phyloP scores from a whole-genome alignment of 2,329 filamentous ascomycete genomes.

The Fusarium subglutinans region DNA sequence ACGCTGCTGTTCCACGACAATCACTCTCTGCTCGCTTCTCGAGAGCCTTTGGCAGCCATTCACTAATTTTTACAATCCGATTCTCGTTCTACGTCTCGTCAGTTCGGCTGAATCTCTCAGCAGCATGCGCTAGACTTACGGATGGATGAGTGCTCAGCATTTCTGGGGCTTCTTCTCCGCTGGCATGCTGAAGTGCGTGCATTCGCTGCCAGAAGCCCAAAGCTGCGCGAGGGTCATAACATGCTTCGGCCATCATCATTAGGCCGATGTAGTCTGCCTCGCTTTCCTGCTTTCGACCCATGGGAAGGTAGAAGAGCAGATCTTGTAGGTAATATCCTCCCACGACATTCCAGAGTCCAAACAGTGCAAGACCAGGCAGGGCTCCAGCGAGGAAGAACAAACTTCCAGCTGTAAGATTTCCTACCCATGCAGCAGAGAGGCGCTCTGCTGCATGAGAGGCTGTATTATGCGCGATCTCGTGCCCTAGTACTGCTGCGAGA shows the following conservation, averaged over 20 bases:
- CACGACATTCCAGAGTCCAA: slow-evolving; percentile 54
- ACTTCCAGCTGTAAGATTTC: slow-evolving; percentile 61
- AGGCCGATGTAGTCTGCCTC: slow-evolving; percentile 85
- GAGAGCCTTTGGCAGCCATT: slow-evolving; percentile 69
- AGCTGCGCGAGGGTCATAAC: slow-evolving; percentile 76
- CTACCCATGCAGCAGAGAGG: slow-evolving; percentile 62
- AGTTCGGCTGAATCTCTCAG: background rate
- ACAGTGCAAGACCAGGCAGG: slow-evolving; percentile 52
- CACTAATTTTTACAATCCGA: slow-evolving; percentile 70
- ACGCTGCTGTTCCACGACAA: slow-evolving; percentile 61
- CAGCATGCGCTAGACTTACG: slow-evolving; percentile 53
- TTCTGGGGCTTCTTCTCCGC: slow-evolving; percentile 67
- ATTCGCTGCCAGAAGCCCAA: slow-evolving; percentile 74
- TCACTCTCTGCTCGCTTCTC: slow-evolving; percentile 64
- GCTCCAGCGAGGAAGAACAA: slow-evolving; percentile 59
- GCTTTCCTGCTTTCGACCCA: slow-evolving; percentile 75
- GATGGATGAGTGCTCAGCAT: slow-evolving; percentile 82
- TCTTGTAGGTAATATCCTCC: slow-evolving; percentile 62
- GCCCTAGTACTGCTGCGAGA: slow-evolving; percentile 78
- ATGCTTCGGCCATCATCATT: slow-evolving; percentile 84
- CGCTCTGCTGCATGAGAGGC: slow-evolving; percentile 75
- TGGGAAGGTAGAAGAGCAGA: slow-evolving; percentile 72
- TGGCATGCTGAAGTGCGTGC: slow-evolving; percentile 57
- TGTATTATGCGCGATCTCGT: slow-evolving; percentile 82
- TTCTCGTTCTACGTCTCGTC: slow-evolving; percentile 60